Percentiles rank a stretch among this genome's conserved stretches.
phyloP scores from a whole-genome alignment of 345 rosid genomes.

The Dipteronia dyeriana region DNA sequence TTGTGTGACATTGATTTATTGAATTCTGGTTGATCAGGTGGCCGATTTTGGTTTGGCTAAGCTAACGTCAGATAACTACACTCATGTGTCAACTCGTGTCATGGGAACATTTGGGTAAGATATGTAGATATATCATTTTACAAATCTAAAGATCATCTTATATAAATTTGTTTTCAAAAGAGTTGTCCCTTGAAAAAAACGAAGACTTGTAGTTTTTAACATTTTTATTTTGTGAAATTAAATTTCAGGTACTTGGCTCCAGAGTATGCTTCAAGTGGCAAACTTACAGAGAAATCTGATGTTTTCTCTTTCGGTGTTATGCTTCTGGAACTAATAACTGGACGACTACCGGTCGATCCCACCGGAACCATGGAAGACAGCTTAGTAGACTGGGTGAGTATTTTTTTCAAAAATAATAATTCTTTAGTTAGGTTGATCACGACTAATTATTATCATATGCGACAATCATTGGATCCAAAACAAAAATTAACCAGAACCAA shows the following conservation, averaged over 20 bases:
- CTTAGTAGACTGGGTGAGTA: constrained; percentile 83
- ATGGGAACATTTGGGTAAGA: constrained; percentile 96
- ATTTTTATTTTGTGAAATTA: not conserved
- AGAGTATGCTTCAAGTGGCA: constrained; percentile 92
- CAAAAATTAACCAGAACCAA: too few relatives aligned
- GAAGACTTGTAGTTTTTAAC: not conserved
- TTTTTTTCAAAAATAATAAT: not conserved
- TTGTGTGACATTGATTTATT: not conserved
- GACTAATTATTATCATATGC: too few relatives aligned
- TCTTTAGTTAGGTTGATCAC: too few relatives aligned
- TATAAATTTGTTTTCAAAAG: too few relatives aligned
- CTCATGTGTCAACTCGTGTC: constrained; percentile 91
- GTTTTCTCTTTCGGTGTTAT: constrained; percentile 87
- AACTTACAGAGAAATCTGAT: constrained; percentile 88
- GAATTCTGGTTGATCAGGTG: constrained; percentile 44
- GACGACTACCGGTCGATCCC: constrained; percentile 65
- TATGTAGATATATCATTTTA: not conserved
- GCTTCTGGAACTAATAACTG: constrained; percentile 83
- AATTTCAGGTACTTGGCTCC: constrained; percentile 80
- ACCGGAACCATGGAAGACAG: constrained; percentile 72
- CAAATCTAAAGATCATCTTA: too few relatives aligned
- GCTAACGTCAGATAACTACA: constrained; percentile 58
- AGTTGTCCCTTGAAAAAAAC: too few relatives aligned
- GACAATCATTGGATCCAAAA: too few relatives aligned
- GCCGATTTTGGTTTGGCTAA: constrained; percentile 97